Evolutionary conservation across 352 stramenopile genomes (phyloP), one percentile per base, ranked within the genome.

Genomic region (Phytophthora multivora): DNA sequence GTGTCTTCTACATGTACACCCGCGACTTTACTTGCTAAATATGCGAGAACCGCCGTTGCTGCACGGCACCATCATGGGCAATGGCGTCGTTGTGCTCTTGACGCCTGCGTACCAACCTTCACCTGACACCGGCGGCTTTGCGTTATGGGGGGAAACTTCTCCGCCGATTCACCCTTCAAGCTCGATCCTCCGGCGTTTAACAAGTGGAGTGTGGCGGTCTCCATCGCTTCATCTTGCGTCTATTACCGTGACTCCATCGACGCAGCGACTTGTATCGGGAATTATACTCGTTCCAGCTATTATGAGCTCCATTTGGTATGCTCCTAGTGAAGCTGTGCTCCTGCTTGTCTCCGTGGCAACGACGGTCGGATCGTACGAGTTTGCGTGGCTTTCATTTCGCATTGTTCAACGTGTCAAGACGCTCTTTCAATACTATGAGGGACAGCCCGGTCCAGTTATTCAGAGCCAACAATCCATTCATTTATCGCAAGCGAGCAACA

Each of bases 301-400:
- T 33, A 45, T 55, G 19, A 45, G 33, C 19, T 43, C 21, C 8
- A 55, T 55, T 45, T 55, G 48, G 48, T 55, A 45, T 23, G 31
- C 48, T 35, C 48, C 48, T 12, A 35, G 21, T 10, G 48, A 55
- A 45, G 33, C 48, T 18, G 31, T 45, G 5, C 13, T 45, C 2
- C 19, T 55, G 3, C 33, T 55, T 2, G 21, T 25, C 9, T 55
- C 48, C 8, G n/a, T 55, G 33, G 48, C 33, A 12, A 55, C 48
- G 15, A 55, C 48, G 15, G 15, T 55, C 21, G 31, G 19, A 6
- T 55, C 48, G 5, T 46, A 55, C 12, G 48, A 55, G 15, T 55
- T 55, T 5, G 36, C 48, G 9, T 55, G 48, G 48, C 33, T 55
- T 15, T 35, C 48, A 4, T 45, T 55, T 46, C 33, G 48, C 13